phyloP scores from a whole-genome alignment of 1,284 basidiomycete genomes.

The Puccinia triticina region DNA sequence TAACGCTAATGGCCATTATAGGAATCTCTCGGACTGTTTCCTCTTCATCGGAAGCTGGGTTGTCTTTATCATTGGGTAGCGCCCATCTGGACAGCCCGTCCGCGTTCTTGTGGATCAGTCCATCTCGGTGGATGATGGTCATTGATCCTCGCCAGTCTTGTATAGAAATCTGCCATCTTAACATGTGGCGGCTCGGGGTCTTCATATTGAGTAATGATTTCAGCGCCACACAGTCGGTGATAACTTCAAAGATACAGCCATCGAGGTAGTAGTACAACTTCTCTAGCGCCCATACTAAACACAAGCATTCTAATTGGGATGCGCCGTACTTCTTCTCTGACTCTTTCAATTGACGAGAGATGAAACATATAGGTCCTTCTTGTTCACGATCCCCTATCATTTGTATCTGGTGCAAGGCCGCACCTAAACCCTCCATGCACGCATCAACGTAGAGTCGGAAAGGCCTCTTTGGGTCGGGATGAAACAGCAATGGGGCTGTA shows the following conservation, averaged over 20 bases:
- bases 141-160: background rate
- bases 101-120: background rate
- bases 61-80: no score
- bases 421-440: background rate
- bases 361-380: no score
- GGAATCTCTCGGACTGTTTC: background rate
- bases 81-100: conserved; percentile 1
- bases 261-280: conserved; percentile 1
- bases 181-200: no score
- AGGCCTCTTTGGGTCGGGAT: background rate
- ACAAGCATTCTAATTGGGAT: conserved; percentile 8
- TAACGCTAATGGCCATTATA: background rate
- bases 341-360: no score
- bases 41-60: background rate
- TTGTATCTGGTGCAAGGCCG: no score
- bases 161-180: no score
- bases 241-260: conserved; percentile 17
- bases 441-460: conserved; percentile 11
- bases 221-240: no score
- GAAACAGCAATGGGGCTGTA: background rate
- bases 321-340: conserved; percentile 20
- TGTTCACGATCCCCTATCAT: no score
- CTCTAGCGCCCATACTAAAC: conserved; percentile 19
- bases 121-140: background rate
- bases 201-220: no score